Evolutionary conservation across 2,329 filamentous ascomycete species (phyloP).

Genomic region (Beauveria brongniartii): DNA sequence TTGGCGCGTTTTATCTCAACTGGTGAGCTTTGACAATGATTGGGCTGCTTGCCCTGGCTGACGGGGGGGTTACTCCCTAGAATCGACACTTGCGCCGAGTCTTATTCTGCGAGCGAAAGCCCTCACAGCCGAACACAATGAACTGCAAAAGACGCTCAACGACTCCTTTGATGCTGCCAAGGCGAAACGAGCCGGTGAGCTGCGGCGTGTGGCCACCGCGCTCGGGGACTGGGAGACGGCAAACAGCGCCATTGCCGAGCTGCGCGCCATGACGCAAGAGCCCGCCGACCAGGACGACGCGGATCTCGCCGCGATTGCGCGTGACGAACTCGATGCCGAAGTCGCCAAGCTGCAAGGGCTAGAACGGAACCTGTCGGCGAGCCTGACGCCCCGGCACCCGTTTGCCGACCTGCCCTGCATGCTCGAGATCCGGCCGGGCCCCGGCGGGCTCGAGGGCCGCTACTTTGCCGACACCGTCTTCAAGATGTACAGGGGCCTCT

Average conservation of each 20-base stretch:
- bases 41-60: not conserved
- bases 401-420: slow-evolving; percentile 87
- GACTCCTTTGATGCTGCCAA: slow-evolving; percentile 47
- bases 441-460: slow-evolving; percentile 83
- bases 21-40: slow-evolving; percentile 17
- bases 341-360: slow-evolving; percentile 53
- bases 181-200: slow-evolving; percentile 54
- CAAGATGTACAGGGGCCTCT: slow-evolving; percentile 82
- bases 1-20: slow-evolving; percentile 25
- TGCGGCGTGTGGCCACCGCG: slow-evolving; percentile 48
- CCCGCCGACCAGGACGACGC: slow-evolving; percentile 45
- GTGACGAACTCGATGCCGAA: slow-evolving; percentile 71
- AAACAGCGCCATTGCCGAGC: slow-evolving; percentile 44
- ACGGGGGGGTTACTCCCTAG: slow-evolving; percentile 7
- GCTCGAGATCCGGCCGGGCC: slow-evolving; percentile 84
- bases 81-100: slow-evolving; percentile 37
- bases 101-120: slow-evolving; percentile 53
- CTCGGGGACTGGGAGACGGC: slow-evolving; percentile 51
- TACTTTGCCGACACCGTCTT: slow-evolving; percentile 84
- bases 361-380: slow-evolving; percentile 60
- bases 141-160: slow-evolving; percentile 42
- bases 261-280: slow-evolving; percentile 38
- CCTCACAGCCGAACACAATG: slow-evolving; percentile 49
- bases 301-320: slow-evolving; percentile 65
- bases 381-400: slow-evolving; percentile 78